These are phyloP conservation scores for Ilyonectria sp. DNA, from an alignment of 2,329 filamentous ascomycete genomes.

Conservation along the genomic window DNA sequence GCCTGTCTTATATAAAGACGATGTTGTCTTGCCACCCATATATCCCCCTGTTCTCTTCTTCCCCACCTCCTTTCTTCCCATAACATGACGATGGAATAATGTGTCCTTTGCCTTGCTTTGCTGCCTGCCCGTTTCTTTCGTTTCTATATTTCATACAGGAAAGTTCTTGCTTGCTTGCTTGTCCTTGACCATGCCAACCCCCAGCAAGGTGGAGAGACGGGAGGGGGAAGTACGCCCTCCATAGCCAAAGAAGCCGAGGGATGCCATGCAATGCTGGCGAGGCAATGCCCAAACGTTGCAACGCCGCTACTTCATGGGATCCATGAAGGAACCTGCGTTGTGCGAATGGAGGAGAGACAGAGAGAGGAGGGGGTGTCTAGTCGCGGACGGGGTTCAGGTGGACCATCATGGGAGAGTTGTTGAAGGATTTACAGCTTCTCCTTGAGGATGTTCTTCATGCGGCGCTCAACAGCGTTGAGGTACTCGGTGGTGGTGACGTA, in stretches of 20 bases:
- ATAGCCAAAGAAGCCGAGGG: slow-evolving; percentile 26
- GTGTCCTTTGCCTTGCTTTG: slow-evolving; percentile 37
- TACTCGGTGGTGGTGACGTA: slow-evolving; percentile 96
- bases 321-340: slow-evolving; percentile 36
- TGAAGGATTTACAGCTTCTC: slow-evolving; percentile 75
- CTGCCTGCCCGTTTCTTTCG: slow-evolving; percentile 31
- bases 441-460: slow-evolving; percentile 85
- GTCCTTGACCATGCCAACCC: slow-evolving; percentile 34
- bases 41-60: slow-evolving; percentile 40
- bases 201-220: slow-evolving; percentile 20
- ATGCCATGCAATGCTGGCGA: slow-evolving; percentile 32
- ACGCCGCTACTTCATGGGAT: slow-evolving; percentile 27
- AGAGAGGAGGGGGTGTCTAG: slow-evolving; percentile 27
- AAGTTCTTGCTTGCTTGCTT: slow-evolving; percentile 37
- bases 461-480: slow-evolving; percentile 90
- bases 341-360: slow-evolving; percentile 30
- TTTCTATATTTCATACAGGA: slow-evolving; percentile 35
- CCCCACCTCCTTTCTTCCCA: slow-evolving; percentile 30
- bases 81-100: slow-evolving; percentile 39
- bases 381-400: slow-evolving; percentile 23
- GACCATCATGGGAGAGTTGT: slow-evolving; percentile 21
- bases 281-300: slow-evolving; percentile 33
- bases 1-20: slow-evolving; percentile 36
- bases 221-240: slow-evolving; percentile 19
- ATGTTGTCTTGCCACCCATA: slow-evolving; percentile 31